These are phyloP conservation scores for Aspergillus ostianus DNA, from an alignment of 495 filamentous ascomycete genomes.

Conservation along the genomic window DNA sequence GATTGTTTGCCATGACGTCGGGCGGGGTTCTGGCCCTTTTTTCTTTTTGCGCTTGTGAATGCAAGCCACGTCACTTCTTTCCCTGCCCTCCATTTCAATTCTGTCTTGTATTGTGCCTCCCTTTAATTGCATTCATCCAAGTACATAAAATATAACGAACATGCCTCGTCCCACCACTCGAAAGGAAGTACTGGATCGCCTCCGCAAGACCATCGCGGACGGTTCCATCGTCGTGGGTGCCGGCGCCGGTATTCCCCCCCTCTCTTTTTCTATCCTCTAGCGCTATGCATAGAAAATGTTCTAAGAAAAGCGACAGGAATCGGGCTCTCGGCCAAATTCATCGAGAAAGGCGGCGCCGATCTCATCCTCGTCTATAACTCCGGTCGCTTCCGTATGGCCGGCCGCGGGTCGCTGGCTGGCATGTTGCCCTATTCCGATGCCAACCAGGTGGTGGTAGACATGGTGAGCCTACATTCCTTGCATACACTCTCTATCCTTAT, in stretches of 20 bases:
- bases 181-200: slow-evolving; percentile 52
- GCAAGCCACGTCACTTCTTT: neutral
- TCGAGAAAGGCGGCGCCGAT: slow-evolving; percentile 65
- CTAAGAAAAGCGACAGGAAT: slow-evolving; percentile 41
- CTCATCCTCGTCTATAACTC: slow-evolving; percentile 73
- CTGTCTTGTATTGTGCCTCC: neutral
- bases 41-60: neutral
- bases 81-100: neutral
- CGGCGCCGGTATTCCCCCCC: slow-evolving; percentile 52
- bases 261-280: neutral
- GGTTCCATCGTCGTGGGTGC: slow-evolving; percentile 62
- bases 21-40: neutral
- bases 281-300: neutral
- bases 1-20: neutral
- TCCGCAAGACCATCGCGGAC: slow-evolving; percentile 50
- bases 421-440: slow-evolving; percentile 73
- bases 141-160: neutral
- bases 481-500: no score
- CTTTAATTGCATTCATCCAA: neutral
- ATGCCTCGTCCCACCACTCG: slow-evolving; percentile 48
- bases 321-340: slow-evolving; percentile 67
- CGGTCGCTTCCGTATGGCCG: slow-evolving; percentile 72
- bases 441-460: slow-evolving; percentile 65
- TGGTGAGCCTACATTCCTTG: slow-evolving; percentile 42
- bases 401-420: slow-evolving; percentile 65